Evolutionary conservation across 768 basidiomycete species (phyloP).

Genomic region (Hericium erinaceus): DNA sequence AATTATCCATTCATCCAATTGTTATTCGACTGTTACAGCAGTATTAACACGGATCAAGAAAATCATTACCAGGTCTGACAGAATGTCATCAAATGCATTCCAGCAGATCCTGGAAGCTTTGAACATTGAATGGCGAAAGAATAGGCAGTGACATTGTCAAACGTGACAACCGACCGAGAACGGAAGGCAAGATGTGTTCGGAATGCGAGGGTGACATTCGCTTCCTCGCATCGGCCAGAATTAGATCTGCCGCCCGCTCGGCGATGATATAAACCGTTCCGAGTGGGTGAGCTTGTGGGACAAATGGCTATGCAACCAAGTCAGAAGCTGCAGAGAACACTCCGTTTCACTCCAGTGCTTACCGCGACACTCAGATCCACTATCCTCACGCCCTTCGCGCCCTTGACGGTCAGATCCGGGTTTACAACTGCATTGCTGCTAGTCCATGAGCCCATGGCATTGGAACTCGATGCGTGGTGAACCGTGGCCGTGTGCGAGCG

Average conservation of each 20-base stretch:
- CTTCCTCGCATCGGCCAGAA: constrained; percentile 1
- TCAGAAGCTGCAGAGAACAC: neutral
- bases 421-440: constrained; percentile 33
- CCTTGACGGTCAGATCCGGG: constrained; percentile 13
- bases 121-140: no score
- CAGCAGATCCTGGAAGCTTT: no score
- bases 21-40: no score
- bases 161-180: no score
- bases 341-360: neutral
- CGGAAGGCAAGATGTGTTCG: no score
- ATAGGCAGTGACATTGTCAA: no score
- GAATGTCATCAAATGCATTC: no score
- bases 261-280: constrained; percentile 27
- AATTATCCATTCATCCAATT: no score
- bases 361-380: constrained; percentile 6
- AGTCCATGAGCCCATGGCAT: constrained; percentile 28
- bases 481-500: constrained; percentile 11
- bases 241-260: constrained; percentile 27
- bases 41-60: no score
- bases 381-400: constrained; percentile 2
- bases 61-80: no score
- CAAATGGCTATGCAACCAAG: constrained; percentile 14
- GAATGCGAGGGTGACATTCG: no score
- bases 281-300: constrained; percentile 26
- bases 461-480: constrained; percentile 26